Conservation (phyloP, 129 eudicot species). For the Scalesia atractyloides region DNA sequence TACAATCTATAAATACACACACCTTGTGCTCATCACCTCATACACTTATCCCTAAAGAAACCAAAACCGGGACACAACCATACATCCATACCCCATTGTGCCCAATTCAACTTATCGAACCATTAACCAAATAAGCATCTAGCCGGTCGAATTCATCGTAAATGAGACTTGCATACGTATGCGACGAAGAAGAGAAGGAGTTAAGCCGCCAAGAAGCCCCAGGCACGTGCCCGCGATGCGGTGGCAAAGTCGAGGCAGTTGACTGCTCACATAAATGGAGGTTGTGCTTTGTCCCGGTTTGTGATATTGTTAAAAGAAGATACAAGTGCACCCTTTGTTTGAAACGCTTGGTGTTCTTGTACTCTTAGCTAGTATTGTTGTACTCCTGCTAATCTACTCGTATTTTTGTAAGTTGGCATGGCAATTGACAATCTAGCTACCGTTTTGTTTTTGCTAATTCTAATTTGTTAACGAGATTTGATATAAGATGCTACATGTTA, state of each 20-base stretch:
- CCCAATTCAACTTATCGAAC: neutral
- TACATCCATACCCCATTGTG: neutral
- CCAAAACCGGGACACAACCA: neutral
- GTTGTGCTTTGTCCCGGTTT: constrained; percentile 38
- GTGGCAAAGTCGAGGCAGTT: constrained; percentile 41
- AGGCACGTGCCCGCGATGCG: constrained; percentile 40
- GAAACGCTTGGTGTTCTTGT: constrained; percentile 36
- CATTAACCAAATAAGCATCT: neutral
- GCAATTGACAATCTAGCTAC: no score
- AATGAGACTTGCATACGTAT: constrained; percentile 32
- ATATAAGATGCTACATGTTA: neutral
- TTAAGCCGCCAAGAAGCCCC: constrained; percentile 37
- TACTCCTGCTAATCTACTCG: neutral
- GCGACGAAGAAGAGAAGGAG: constrained; percentile 40
- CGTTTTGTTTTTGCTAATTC: neutral
- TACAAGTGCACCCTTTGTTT: constrained; percentile 33
- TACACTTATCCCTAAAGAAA: constrained; percentile 15
- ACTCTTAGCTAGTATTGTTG: constrained; percentile 19
- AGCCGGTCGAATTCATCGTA: neutral
- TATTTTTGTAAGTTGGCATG: constrained; percentile 7
- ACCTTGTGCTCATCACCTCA: constrained; percentile 1
- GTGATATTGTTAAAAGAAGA: constrained; percentile 35
- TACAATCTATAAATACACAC: constrained; percentile 17
- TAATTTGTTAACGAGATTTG: neutral
- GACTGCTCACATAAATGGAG: constrained; percentile 35